These are phyloP conservation scores for Globisporangium megalacanthum DNA, from an alignment of 352 stramenopile genomes.

Conservation along the genomic window DNA sequence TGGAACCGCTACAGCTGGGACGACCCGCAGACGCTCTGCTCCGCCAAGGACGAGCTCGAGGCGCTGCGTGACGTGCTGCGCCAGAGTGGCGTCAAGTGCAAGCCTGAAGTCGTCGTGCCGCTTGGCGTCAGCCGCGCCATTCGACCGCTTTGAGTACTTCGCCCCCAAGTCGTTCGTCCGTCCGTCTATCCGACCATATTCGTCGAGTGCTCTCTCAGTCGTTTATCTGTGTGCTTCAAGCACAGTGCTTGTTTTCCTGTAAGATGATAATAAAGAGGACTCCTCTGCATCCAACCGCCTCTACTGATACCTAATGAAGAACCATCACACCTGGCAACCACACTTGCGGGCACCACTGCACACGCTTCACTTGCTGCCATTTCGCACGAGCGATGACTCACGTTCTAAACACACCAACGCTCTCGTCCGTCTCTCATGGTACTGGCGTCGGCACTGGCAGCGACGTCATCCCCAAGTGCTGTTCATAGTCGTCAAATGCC, in stretches of 20 bases:
- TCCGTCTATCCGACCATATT: background rate
- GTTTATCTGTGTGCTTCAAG: no score
- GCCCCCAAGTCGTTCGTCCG: background rate
- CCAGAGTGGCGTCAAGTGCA: constrained; percentile 20
- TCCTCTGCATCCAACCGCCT: no score
- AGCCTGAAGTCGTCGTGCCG: constrained; percentile 29
- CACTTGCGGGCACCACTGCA: no score
- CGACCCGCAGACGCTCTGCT: constrained; percentile 71
- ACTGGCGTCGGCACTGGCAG: constrained; percentile 7
- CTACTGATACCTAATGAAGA: no score
- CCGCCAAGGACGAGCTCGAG: constrained; percentile 60
- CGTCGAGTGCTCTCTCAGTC: background rate
- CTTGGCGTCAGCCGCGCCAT: constrained; percentile 50
- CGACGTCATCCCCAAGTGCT: constrained; percentile 11
- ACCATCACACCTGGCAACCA: no score
- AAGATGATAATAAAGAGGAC: no score
- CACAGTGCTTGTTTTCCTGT: no score
- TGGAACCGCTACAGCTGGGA: constrained; percentile 86
- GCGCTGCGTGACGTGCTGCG: constrained; percentile 39
- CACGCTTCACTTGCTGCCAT: background rate
- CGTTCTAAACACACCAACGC: background rate
- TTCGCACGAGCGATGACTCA: background rate
- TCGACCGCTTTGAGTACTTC: constrained; percentile 30
- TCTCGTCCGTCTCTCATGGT: background rate
- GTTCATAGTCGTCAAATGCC: constrained; percentile 9